These are phyloP conservation scores for Kalmanozyma brasiliensis DNA, from an alignment of 1,284 basidiomycete species.

Conservation along the genomic window DNA sequence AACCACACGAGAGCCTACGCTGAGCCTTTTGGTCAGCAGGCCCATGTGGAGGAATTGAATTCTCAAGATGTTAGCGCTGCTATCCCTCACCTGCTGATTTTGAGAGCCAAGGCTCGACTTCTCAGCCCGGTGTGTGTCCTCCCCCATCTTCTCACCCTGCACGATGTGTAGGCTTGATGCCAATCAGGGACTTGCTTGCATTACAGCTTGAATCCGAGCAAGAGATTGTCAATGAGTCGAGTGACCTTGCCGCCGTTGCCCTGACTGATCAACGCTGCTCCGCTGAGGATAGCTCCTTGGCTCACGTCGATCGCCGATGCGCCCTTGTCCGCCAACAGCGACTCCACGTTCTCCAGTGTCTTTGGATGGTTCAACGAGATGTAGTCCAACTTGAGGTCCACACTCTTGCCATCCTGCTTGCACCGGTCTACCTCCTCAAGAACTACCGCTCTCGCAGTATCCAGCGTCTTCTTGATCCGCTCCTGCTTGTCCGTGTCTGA, in stretches of 20 bases:
- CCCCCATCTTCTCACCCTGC: too few relatives aligned
- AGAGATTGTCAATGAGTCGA: conserved; percentile 90
- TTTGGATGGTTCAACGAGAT: conserved; percentile 85
- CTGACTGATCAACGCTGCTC: conserved; percentile 80
- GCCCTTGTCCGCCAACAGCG: conserved; percentile 69
- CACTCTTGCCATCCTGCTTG: conserved; percentile 8
- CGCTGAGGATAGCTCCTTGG: conserved; percentile 80
- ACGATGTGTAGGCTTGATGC: too few relatives aligned
- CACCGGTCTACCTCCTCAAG: conserved; percentile 20
- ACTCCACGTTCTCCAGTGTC: conserved; percentile 72
- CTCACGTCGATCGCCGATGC: conserved; percentile 55
- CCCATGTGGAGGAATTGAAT: not conserved
- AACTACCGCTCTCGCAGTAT: conserved; percentile 40
- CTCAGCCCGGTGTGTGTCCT: too few relatives aligned
- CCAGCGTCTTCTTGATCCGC: conserved; percentile 44
- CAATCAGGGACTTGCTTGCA: too few relatives aligned
- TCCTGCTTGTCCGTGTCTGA: conserved; percentile 17
- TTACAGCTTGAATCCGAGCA: conserved; percentile 73
- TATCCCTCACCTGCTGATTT: too few relatives aligned
- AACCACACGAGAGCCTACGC: too few relatives aligned
- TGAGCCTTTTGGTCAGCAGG: too few relatives aligned
- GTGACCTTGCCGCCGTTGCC: conserved; percentile 74
- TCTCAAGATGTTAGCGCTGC: too few relatives aligned
- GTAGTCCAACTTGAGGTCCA: conserved; percentile 79
- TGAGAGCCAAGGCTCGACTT: too few relatives aligned